phyloP scores from a whole-genome alignment of 2,329 filamentous ascomycete genomes.

The Ophiosphaerella korrae region DNA sequence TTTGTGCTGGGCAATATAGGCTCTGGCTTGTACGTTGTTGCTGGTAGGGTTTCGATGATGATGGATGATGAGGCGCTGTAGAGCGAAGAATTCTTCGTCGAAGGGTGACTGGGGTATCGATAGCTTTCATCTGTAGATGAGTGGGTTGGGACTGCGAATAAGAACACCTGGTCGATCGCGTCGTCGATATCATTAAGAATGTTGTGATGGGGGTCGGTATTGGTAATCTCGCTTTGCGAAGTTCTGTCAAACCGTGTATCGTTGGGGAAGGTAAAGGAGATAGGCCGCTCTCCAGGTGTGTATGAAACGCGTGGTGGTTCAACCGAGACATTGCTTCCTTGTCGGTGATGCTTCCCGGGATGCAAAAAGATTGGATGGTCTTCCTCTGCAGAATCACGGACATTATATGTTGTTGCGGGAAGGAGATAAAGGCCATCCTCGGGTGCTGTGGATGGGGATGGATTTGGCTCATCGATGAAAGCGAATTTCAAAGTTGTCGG shows the following conservation, averaged over 20 bases:
- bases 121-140: not conserved
- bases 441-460: slow-evolving; percentile 13
- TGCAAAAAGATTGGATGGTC: slow-evolving; percentile 17
- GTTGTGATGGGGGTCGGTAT: slow-evolving; percentile 15
- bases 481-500: slow-evolving; percentile 15
- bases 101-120: not conserved
- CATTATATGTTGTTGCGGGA: slow-evolving; percentile 30
- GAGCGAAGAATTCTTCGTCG: not conserved
- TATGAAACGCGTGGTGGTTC: slow-evolving; percentile 14
- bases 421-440: slow-evolving; percentile 22
- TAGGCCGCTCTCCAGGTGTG: slow-evolving; percentile 18
- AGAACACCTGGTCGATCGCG: slow-evolving; percentile 30
- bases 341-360: slow-evolving; percentile 5
- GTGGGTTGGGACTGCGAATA: slow-evolving; percentile 14
- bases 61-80: not conserved
- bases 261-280: slow-evolving; percentile 20
- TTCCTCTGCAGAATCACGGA: slow-evolving; percentile 2
- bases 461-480: slow-evolving; percentile 8
- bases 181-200: slow-evolving; percentile 31
- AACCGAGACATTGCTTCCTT: not conserved
- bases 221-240: slow-evolving; percentile 9
- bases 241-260: slow-evolving; percentile 18
- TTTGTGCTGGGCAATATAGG: slow-evolving; percentile 9
- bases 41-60: slow-evolving; percentile 8
- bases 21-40: slow-evolving; percentile 18